Percentiles rank a stretch among this genome's conserved stretches.
Conservation (phyloP, 163 green algal genomes). For the Trebouxiophyceae sp. region DNA sequence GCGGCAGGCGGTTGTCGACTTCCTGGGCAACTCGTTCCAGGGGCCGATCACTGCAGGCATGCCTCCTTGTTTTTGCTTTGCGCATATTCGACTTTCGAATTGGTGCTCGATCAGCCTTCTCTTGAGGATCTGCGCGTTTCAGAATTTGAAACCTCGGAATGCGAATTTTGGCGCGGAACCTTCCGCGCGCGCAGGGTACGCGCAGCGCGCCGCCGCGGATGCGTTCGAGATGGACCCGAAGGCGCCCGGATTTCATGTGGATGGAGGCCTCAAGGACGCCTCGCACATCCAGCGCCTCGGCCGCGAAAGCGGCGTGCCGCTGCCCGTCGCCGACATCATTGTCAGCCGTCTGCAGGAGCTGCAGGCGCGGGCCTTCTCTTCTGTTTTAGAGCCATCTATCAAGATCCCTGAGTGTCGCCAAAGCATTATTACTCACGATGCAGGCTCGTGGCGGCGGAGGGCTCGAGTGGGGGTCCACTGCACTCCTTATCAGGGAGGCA, state of each 20-base stretch:
- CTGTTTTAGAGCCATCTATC: too few species aligned
- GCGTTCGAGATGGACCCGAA: neutral
- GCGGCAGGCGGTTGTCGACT: neutral
- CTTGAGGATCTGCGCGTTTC: too few species aligned
- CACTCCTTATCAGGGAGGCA: conserved; percentile 20
- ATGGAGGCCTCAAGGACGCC: conserved; percentile 37
- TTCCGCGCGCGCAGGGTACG: neutral
- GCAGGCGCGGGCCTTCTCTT: conserved; percentile 21
- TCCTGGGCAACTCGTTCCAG: neutral
- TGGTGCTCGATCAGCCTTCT: too few species aligned
- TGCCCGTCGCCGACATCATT: conserved; percentile 31
- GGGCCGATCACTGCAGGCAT: conserved; percentile 1
- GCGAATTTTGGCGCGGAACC: too few species aligned
- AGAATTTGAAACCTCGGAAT: too few species aligned
- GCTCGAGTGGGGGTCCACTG: conserved; percentile 35
- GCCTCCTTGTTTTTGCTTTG: too few species aligned
- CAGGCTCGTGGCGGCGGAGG: conserved; percentile 13
- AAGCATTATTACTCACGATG: too few species aligned
- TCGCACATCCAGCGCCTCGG: conserved; percentile 37
- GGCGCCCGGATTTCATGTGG: neutral
- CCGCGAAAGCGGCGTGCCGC: conserved; percentile 26
- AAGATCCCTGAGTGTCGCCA: too few species aligned
- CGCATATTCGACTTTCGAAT: too few species aligned
- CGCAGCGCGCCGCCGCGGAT: neutral
- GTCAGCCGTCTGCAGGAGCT: conserved; percentile 32